phyloP scores from a whole-genome alignment of 2,329 filamentous ascomycete genomes.

The Epichloe hybrida region DNA sequence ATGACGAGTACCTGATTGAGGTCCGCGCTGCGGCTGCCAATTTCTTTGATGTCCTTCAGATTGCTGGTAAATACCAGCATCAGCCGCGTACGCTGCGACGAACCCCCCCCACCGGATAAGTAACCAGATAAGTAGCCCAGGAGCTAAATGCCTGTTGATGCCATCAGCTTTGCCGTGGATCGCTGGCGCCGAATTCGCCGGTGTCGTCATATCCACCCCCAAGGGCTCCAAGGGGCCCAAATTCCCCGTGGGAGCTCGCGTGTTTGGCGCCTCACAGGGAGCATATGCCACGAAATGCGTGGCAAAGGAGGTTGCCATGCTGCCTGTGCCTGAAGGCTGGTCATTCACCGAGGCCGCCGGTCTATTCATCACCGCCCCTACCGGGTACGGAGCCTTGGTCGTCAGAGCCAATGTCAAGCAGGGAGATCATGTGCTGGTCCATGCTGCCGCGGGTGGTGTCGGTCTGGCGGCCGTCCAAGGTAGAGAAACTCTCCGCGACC shows the following conservation, averaged over 20 bases:
- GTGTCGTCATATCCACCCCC: slow-evolving; percentile 59
- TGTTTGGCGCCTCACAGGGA: slow-evolving; percentile 80
- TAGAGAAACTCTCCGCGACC: slow-evolving; percentile 11
- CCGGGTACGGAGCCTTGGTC: slow-evolving; percentile 74
- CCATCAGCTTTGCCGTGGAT: slow-evolving; percentile 64
- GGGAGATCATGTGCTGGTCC: slow-evolving; percentile 79
- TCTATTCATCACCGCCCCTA: slow-evolving; percentile 83
- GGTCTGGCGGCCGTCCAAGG: slow-evolving; percentile 80
- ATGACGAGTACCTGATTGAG: slow-evolving; percentile 71
- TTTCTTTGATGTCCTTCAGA: slow-evolving; percentile 94
- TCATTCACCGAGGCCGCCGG: slow-evolving; percentile 74
- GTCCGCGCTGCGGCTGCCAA: slow-evolving; percentile 83
- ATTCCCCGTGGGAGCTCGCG: slow-evolving; percentile 65
- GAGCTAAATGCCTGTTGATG: not conserved
- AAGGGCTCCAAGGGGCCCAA: slow-evolving; percentile 34
- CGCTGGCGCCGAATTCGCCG: slow-evolving; percentile 76
- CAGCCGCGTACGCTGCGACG: slow-evolving; percentile 47
- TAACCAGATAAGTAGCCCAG: not conserved
- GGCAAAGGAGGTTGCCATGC: slow-evolving; percentile 51
- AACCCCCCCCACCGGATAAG: not conserved
- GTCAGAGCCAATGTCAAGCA: slow-evolving; percentile 61
- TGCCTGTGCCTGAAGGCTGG: slow-evolving; percentile 70
- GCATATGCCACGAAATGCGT: slow-evolving; percentile 69
- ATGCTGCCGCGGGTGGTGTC: slow-evolving; percentile 85
- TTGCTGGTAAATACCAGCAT: slow-evolving; percentile 89